Base-by-base conservation (phyloP, 805 yeast genomes). In the Blastobotrys robertii region DNA sequence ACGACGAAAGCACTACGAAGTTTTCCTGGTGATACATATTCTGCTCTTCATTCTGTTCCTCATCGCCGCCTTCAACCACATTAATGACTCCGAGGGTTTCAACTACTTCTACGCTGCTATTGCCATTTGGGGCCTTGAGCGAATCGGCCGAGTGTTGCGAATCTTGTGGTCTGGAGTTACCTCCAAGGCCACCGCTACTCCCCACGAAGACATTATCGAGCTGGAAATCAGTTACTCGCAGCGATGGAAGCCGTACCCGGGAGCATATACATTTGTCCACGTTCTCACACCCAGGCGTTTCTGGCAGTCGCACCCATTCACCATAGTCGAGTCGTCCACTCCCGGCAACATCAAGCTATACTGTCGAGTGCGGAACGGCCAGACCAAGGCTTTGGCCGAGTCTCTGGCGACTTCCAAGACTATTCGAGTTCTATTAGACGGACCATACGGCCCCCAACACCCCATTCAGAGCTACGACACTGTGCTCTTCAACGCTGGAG, bases 231-330 rank as follows among this genome's bases (percentile, higher is more conserved):
- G 39, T 12, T 51, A 62, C 43, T 81, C 84, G 13, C 53, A 55
- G 6, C 55, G 51, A 41, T 74, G 79, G 69, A 63, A 63, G 33
- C 63, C 71, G 9, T 60, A 55, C 46, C 79, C 85, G 2, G 82
- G 84, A 25, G 65, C 72, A 12, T 77, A 63, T 55, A 76, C 70
- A 1, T 81, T 66, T 53, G 59, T 83, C 34, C 72, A 79, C 59
- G 77, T 81, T 56, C 47, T 79, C 44, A 64, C 72, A 34, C 67
- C 72, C 11, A 53, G 61, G 1, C 60, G 69, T 25, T 77, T 80
- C 57, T 79, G 80, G 78, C 85, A 82, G 57, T 74, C 81, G 4
- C 87, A 82, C 58, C 90, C 90, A 4, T 81, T 84, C 62, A 79
- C 88, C 1, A 35, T 61, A 14, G 41, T 49, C 22, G 42, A 43